Base-by-base conservation (phyloP, 1,284 basidiomycete genomes). In the Microbotryum scabiosae region DNA sequence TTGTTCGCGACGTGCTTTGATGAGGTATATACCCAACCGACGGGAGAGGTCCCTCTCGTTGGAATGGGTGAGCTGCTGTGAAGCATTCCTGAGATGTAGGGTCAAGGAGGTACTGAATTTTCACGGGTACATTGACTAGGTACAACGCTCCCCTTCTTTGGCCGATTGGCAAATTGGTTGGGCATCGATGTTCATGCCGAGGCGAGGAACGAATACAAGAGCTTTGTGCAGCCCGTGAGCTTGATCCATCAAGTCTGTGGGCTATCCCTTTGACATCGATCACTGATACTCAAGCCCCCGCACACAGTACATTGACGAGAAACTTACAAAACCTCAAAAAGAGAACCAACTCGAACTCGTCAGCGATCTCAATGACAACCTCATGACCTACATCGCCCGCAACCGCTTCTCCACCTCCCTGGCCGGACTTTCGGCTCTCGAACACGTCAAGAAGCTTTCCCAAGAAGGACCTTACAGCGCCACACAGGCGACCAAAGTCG, bases 1-100 rank as follows among this genome's bases (percentile, higher is more conserved):
- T 56, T 76, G 14, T 67, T 77, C 6, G 75, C 75, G 12, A 58
- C 55, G 8, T 57, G 65, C 0, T 78, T 78, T 59, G 76, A 77
- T 56, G 73, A 77, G 69, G 62, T 78, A 26, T 78, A 77, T 66
- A 69, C 73, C 48, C 77, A 78, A 63, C 76, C 76, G 14, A 71
- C 71, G 0, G 77, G 77, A 49, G 69, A 71, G 23, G 69, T 78
- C 2, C 76, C 76, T 3, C 66, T 78, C 32, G 73, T 72, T 0
- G 77, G 77, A 23, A 66, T 77, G 9, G 69, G 72, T 59, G 51
- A 41, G 36, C 36, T 45, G 58, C 45, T 21, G 6, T 59, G 65
- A 1, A 59, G 66, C 51, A 53, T 73, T 10, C 66, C 26, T 20
- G 9, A 9, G 36, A 50, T 32, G 14, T 14, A 50, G 21, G 4